A percentile compares a stretch with the other conserved stretches of the same genome.
Evolutionary conservation across 129 eudicot species (phyloP).

Genomic region (Artemisia tridentata): DNA sequence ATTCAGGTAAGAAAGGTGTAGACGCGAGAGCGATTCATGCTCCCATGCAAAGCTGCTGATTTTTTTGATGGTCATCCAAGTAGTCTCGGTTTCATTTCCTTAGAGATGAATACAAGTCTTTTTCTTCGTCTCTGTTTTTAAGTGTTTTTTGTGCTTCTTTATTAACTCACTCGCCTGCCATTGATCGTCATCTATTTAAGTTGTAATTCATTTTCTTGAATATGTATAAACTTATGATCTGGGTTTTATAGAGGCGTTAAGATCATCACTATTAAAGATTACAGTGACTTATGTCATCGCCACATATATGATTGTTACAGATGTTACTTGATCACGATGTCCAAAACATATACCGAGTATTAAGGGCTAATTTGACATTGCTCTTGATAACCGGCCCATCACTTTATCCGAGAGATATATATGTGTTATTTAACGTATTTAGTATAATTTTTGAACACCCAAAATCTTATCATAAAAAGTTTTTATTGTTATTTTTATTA

Average conservation of each 20-base stretch:
- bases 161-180: not conserved
- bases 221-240: slow-evolving; percentile 19
- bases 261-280: not conserved
- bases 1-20: slow-evolving; percentile 90
- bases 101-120: slow-evolving; percentile 12
- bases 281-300: not conserved
- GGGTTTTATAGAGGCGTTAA: slow-evolving; percentile 16
- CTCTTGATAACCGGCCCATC: too few species aligned
- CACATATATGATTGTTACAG: not conserved
- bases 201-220: slow-evolving; percentile 26
- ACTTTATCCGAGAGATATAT: too few species aligned
- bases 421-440: too few species aligned
- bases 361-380: too few species aligned
- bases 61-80: slow-evolving; percentile 20
- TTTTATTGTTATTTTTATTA: too few species aligned
- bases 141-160: not conserved
- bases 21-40: slow-evolving; percentile 19
- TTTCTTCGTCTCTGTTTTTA: slow-evolving; percentile 9
- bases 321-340: not conserved
- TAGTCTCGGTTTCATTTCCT: not conserved
- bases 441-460: too few species aligned
- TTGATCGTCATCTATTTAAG: slow-evolving; percentile 13
- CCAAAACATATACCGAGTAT: not conserved
- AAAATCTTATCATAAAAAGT: too few species aligned
- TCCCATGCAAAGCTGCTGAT: slow-evolving; percentile 13